Evolutionary conservation across 176 grass and related monocot genomes (phyloP).

Genomic region (Themeda triandra): DNA sequence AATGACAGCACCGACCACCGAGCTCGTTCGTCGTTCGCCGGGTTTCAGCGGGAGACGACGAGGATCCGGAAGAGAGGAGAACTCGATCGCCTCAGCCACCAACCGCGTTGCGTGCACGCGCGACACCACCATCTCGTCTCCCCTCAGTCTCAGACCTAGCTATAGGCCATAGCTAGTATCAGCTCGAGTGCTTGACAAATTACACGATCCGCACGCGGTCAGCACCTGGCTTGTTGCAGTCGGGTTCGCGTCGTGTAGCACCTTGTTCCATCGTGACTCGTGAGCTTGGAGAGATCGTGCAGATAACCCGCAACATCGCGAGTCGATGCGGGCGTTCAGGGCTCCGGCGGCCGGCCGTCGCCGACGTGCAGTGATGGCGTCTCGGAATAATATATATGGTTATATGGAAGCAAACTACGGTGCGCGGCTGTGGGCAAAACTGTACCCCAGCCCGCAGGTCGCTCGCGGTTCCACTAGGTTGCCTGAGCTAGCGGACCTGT

Average conservation of each 20-base stretch:
- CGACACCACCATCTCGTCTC: not conserved
- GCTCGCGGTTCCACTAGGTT: not conserved
- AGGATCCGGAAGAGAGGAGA: not conserved
- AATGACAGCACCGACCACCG: constrained; percentile 22
- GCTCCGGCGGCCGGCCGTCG: not conserved
- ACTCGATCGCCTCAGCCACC: too few species aligned
- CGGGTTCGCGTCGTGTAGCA: not conserved
- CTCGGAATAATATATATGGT: not conserved
- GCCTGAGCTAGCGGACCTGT: not conserved
- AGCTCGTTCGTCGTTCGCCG: not conserved
- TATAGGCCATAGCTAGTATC: not conserved
- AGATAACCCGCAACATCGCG: not conserved
- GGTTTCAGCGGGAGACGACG: not conserved
- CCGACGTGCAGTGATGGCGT: not conserved
- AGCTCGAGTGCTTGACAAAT: not conserved
- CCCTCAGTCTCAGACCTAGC: not conserved
- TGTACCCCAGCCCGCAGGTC: not conserved
- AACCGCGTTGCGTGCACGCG: constrained; percentile 28
- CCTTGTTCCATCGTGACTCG: too few species aligned
- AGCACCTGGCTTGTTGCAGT: not conserved
- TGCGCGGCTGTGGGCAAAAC: not conserved
- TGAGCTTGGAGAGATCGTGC: not conserved
- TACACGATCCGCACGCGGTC: not conserved
- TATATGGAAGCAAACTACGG: not conserved
- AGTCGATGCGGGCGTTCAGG: not conserved